Conservation (phyloP, 345 rosid species). For the Citrus reticulata region DNA sequence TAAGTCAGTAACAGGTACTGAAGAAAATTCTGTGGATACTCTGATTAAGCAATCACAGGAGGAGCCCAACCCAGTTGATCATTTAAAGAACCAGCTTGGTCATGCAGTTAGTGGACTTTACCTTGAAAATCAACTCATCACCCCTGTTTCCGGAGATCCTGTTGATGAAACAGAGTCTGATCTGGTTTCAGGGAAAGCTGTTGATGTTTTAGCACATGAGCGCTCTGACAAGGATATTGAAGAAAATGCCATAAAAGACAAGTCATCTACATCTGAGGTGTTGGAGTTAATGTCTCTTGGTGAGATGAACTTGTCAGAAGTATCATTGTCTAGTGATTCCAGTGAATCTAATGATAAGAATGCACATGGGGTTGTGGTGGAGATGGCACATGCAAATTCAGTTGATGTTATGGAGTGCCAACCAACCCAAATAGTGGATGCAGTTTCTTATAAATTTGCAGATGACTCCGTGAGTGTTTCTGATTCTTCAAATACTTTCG, state of each 20-base stretch:
- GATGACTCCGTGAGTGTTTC: constrained; percentile 4
- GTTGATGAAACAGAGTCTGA: constrained; percentile 16
- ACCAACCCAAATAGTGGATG: neutral
- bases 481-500: constrained; percentile 14
- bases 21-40: constrained; percentile 10
- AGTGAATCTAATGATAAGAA: neutral
- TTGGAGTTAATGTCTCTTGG: constrained; percentile 11
- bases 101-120: neutral
- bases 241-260: constrained; percentile 25
- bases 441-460: neutral
- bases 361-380: constrained; percentile 5
- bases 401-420: constrained; percentile 14
- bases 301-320: constrained; percentile 16
- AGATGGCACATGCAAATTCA: constrained; percentile 16
- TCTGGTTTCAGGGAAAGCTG: constrained; percentile 7
- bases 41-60: constrained; percentile 11
- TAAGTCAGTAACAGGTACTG: constrained; percentile 16
- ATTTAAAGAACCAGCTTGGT: neutral
- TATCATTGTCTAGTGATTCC: constrained; percentile 1
- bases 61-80: constrained; percentile 10
- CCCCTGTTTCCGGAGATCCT: constrained; percentile 8
- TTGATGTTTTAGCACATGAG: constrained; percentile 12
- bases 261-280: constrained; percentile 10
- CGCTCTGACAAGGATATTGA: constrained; percentile 14
- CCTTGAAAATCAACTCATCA: neutral